Evolutionary conservation across 768 basidiomycete species (phyloP), one percentile per base, ranked within the genome.

Genomic region (Boletales sp.): DNA sequence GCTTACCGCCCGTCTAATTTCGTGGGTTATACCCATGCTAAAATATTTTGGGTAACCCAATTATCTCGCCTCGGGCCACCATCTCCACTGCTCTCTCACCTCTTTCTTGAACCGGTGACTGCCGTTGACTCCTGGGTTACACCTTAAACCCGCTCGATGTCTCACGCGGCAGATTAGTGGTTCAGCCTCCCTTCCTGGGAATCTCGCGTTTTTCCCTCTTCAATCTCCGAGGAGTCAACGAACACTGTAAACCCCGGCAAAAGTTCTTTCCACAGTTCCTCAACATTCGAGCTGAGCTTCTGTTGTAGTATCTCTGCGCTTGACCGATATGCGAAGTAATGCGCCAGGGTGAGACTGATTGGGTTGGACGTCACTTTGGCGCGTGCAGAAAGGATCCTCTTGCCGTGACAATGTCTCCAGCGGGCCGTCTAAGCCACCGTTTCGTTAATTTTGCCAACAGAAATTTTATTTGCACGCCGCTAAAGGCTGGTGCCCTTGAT

Each of bases 161-260:
- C 60, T 56, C 61, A 63, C 56, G 51, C 48, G 45, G 44, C 45
- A 40, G 40, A 54, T 56, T 43, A 40, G 52, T 58, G 58, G 53
- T 47, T 52, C 50, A 50, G n/a, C 36, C 41, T 36, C 30, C 57
- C 36, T 40, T 52, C 39, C 47, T 50, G 50, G 58, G 48, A 55
- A 52, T 47, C 34, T 39, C 34, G 13, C 24, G 30, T 42, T 50
- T 12, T n/a, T 34, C 44, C 40, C 29, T 45, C 53, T 45, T 55
- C 36, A 52, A 65, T 57, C 58, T 64, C 63, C 63, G 63, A 64
- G 63, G 63, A 64, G 50, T 54, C 53, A 14, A 40, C 52, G 48
- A 38, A 41, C 43, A 35, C 34, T 18, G 36, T 52, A 36, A 53
- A 32, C 41, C 32, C 45, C 48, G 46, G 55, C 39, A 50, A 51